A percentile compares a stretch with the other conserved stretches of the same genome.
Evolutionary conservation across 2,329 filamentous ascomycete genomes (phyloP).

Genomic region (Alternaria atra): DNA sequence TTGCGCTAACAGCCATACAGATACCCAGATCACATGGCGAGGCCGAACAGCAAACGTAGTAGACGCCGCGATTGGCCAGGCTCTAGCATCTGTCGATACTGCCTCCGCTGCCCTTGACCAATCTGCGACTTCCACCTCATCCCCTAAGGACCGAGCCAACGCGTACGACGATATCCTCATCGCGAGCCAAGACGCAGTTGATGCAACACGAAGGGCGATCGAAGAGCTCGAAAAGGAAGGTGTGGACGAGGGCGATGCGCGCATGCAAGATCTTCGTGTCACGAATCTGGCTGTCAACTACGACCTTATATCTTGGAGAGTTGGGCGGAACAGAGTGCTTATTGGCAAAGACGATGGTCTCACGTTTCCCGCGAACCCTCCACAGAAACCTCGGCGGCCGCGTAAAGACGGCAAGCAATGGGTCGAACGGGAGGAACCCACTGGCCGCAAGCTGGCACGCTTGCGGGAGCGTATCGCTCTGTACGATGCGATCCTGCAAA

Average conservation of each 20-base stretch:
- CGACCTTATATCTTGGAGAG: conserved; percentile 91
- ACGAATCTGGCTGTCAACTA: conserved; percentile 94
- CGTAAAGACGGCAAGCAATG: conserved; percentile 60
- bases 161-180: conserved; percentile 92
- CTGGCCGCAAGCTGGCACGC: conserved; percentile 77
- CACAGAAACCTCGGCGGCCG: conserved; percentile 61
- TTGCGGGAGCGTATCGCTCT: conserved; percentile 87
- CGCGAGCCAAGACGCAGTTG: conserved; percentile 90
- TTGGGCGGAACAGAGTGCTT: conserved; percentile 89
- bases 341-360: conserved; percentile 85
- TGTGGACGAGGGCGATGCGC: conserved; percentile 80
- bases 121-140: conserved; percentile 52
- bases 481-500: conserved; percentile 91
- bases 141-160: conserved; percentile 74
- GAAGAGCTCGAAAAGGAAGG: conserved; percentile 88
- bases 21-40: conserved; percentile 80
- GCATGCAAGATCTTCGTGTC: conserved; percentile 92
- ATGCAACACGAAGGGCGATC: conserved; percentile 91
- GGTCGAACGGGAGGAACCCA: conserved; percentile 68
- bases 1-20: conserved; percentile 37
- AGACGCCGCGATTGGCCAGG: conserved; percentile 88
- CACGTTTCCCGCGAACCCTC: conserved; percentile 62
- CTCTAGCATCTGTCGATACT: conserved; percentile 73
- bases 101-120: conserved; percentile 62
- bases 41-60: conserved; percentile 86